Percentiles rank a stretch among this genome's conserved stretches.
Conservation (phyloP, 768 basidiomycete genomes). For the Chalciporus sphaerocephalus region DNA sequence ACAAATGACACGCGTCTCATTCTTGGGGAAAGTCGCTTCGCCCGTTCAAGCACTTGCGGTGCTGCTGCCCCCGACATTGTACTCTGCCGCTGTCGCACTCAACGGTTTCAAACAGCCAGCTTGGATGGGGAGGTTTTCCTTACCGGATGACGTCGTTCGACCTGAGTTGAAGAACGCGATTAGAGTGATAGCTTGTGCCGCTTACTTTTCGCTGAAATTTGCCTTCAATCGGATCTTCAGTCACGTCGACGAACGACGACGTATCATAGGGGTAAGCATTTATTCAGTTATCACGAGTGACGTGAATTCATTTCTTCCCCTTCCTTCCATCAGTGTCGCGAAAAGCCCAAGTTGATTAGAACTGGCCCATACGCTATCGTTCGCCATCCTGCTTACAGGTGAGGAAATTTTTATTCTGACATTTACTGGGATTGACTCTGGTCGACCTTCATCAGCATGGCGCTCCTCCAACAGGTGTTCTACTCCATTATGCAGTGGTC, state of each 20-base stretch:
- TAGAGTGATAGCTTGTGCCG: slow-evolving; percentile 28
- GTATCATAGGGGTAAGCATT: slow-evolving; percentile 30
- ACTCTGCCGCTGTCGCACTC: slow-evolving; percentile 22
- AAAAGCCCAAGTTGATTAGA: slow-evolving; percentile 27
- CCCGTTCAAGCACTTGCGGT: slow-evolving; percentile 25
- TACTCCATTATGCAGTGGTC: slow-evolving; percentile 33
- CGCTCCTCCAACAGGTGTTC: slow-evolving; percentile 23
- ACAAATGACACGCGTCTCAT: slow-evolving; percentile 9
- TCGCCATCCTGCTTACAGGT: slow-evolving; percentile 37
- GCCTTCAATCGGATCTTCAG: slow-evolving; percentile 9
- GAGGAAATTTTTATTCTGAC: slow-evolving; percentile 3
- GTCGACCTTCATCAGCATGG: slow-evolving; percentile 7
- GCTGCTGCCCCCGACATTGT: slow-evolving; percentile 26
- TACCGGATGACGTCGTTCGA: slow-evolving; percentile 24
- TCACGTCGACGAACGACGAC: slow-evolving; percentile 28
- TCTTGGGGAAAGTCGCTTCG: slow-evolving; percentile 27
- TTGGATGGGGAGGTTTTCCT: slow-evolving; percentile 30
- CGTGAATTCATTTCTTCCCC: not conserved
- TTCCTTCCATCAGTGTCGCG: slow-evolving; percentile 19
- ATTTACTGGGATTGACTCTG: not conserved
- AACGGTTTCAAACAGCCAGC: slow-evolving; percentile 33
- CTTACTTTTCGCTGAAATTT: slow-evolving; percentile 17
- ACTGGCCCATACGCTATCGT: slow-evolving; percentile 35
- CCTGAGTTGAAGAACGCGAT: slow-evolving; percentile 22
- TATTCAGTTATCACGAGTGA: not conserved